Evolutionary conservation across 257 asterid genomes (phyloP).

Genomic region (Ballota nigra): DNA sequence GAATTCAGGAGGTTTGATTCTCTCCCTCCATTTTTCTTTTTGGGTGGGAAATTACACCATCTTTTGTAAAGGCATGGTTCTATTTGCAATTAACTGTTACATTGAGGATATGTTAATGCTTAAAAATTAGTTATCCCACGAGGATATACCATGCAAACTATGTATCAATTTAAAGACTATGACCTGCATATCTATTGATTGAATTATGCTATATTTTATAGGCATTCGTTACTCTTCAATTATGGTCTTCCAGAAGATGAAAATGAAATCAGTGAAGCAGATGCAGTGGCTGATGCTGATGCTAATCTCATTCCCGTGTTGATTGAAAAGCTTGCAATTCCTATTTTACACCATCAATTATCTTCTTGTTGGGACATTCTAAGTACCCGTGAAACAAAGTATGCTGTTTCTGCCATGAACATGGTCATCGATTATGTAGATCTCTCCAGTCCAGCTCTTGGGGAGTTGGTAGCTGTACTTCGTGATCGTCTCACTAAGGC

Average conservation of each 20-base stretch:
- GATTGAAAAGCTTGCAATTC: constrained; percentile 86
- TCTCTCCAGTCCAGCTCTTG: constrained; percentile 61
- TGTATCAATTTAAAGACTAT: constrained; percentile 3
- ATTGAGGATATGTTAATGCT: background rate
- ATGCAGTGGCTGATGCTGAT: constrained; percentile 51
- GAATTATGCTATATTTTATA: constrained; percentile 27
- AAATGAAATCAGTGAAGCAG: constrained; percentile 38
- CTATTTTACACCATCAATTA: constrained; percentile 78
- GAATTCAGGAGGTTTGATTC: background rate
- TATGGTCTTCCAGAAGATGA: constrained; percentile 72
- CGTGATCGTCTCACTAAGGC: constrained; percentile 80
- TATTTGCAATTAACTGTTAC: background rate
- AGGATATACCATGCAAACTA: background rate
- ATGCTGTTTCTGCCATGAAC: constrained; percentile 75
- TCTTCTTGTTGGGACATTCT: constrained; percentile 81
- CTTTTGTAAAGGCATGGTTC: background rate
- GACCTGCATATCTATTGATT: background rate
- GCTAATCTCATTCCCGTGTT: constrained; percentile 76
- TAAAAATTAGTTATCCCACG: background rate
- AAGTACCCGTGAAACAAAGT: constrained; percentile 74
- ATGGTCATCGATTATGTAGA: constrained; percentile 70
- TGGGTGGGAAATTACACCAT: background rate
- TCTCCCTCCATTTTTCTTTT: background rate
- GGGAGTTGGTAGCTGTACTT: constrained; percentile 60
- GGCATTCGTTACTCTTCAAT: constrained; percentile 77